Base-by-base conservation (phyloP, 2,329 filamentous ascomycete species). In the Sarocladium brachiariae region DNA sequence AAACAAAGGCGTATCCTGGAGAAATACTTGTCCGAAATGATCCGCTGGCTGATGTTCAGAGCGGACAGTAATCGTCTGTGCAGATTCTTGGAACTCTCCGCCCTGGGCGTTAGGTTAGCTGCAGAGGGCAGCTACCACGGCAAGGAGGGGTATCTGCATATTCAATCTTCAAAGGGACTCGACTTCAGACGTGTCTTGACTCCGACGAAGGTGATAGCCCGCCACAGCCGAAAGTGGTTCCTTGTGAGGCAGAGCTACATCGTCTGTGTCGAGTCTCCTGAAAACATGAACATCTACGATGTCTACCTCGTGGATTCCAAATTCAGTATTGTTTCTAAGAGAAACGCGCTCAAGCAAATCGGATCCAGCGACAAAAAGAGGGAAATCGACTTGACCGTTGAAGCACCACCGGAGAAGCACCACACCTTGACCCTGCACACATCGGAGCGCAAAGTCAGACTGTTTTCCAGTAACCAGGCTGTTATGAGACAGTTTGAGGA, bases 271-370 rank as follows among this genome's bases (percentile, higher is more conserved):
- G 92, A 97, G 64, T 96, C 93, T 0, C 93, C 93, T 0, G 92
- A 97, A 65, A 95, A 95, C 59, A 95, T 97, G 87, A 92, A 96
- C 61, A 95, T 97, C 30, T 96, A 96, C 65, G 95, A 99, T 68
- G 93, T 99, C 19, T 97, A 96, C 66, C 77, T 99, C n/a, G 88
- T 97, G 23, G 93, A 99, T 63, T 78, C 87, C 1, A 85, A 87
- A 59, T 99, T 99, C 68, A 76, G 80, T 49, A 83, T 96, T 47
- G 83, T 90, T 55, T 82, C 87, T 51, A 90, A 90, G 67, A 81
- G 79, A 57, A 76, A 70, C 57, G 76, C 77, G 54, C 63, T 78
- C 14, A 75, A 72, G 57, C 71, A 76, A 49, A 71, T 79, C 13
- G 67, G 66, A 21, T 65, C 85, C 33, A 77, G 84, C 58, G 81